phyloP scores from a whole-genome alignment of 164 flowering plant genomes.

The Vitis rupestris region DNA sequence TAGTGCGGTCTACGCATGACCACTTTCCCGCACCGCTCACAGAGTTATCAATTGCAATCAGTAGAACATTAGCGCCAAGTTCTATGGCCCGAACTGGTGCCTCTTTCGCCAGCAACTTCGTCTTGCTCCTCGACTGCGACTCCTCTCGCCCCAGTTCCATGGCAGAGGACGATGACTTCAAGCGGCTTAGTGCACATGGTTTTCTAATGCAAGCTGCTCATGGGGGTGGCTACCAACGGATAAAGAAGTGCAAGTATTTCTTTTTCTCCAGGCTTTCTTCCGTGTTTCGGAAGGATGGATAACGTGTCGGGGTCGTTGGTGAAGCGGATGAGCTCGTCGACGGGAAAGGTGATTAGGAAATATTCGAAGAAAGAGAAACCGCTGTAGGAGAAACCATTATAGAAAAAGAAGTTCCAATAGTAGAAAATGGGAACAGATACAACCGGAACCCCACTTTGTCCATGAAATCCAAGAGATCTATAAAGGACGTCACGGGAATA shows the following conservation, averaged over 20 bases:
- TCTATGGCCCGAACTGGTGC: neutral
- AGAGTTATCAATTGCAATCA: no score
- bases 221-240: slow-evolving; percentile 1
- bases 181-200: slow-evolving; percentile 12
- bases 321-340: slow-evolving; percentile 47
- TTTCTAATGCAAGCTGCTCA: no score
- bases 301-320: slow-evolving; percentile 22
- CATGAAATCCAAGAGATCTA: slow-evolving; percentile 15
- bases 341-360: slow-evolving; percentile 71
- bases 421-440: slow-evolving; percentile 1
- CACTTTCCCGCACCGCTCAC: no score
- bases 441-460: slow-evolving; percentile 1
- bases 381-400: slow-evolving; percentile 69
- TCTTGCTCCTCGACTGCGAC: slow-evolving; percentile 41
- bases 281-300: slow-evolving; percentile 60
- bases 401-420: slow-evolving; percentile 38
- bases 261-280: slow-evolving; percentile 68
- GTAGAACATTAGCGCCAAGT: no score
- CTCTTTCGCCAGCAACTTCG: slow-evolving; percentile 35
- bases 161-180: slow-evolving; percentile 55
- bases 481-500: neutral
- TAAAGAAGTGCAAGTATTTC: slow-evolving; percentile 56
- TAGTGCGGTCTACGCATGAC: no score
- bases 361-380: slow-evolving; percentile 87
- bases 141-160: slow-evolving; percentile 83